Percentiles rank a stretch among this genome's conserved stretches.
These are phyloP conservation scores for Oryza punctata DNA, from an alignment of 176 grass and related monocot genomes.

Conservation along the genomic window DNA sequence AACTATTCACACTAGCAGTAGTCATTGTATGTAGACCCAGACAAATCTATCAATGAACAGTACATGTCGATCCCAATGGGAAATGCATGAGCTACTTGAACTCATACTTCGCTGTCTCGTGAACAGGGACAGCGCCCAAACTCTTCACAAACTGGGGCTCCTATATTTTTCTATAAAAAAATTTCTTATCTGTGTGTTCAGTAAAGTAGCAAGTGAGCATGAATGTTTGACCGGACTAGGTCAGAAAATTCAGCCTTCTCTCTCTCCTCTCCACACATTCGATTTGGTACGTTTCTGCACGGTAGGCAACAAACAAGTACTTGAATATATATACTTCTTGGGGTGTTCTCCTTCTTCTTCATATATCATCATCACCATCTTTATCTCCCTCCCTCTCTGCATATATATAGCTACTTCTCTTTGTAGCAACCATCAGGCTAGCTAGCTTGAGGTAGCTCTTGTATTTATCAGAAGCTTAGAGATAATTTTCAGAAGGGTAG, in stretches of 20 bases:
- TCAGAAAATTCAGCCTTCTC: constrained; percentile 55
- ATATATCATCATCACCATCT: neutral
- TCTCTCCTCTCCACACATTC: constrained; percentile 37
- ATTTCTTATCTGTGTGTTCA: constrained; percentile 42
- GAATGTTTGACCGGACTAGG: constrained; percentile 83
- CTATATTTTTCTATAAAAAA: neutral
- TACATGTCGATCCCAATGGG: neutral
- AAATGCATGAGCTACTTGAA: constrained; percentile 24
- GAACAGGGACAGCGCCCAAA: constrained; percentile 17
- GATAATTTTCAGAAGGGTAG: constrained; percentile 23
- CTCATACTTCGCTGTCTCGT: constrained; percentile 33
- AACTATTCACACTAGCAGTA: constrained; percentile 26
- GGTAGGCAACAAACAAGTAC: constrained; percentile 43
- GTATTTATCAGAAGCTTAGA: constrained; percentile 26
- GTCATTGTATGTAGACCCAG: constrained; percentile 22
- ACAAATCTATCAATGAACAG: constrained; percentile 31
- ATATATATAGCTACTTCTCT: neutral
- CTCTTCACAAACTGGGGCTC: constrained; percentile 35
- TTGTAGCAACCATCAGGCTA: neutral
- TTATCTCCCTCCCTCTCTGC: neutral
- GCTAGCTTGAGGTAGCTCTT: neutral
- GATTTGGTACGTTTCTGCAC: constrained; percentile 30
- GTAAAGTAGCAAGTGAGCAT: constrained; percentile 46
- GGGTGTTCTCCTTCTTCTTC: neutral
- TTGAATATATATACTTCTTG: constrained; percentile 20